Evolutionary conservation across 371 early-diverging fungal species (phyloP), one percentile per base, ranked within the genome.

Genomic region (Chytridiales sp.): DNA sequence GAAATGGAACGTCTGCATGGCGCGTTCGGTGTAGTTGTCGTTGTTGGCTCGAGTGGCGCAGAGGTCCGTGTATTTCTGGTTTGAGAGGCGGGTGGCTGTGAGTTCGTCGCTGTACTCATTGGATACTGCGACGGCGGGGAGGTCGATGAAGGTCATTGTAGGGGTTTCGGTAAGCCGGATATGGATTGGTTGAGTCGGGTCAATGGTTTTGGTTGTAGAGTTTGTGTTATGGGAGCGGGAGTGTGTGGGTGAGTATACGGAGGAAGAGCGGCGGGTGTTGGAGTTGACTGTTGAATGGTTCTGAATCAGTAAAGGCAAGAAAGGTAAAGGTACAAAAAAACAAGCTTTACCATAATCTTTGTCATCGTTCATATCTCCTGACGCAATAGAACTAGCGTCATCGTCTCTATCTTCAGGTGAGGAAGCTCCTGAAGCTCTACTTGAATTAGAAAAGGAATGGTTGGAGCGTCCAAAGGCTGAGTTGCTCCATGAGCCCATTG

Each of bases 1-100:
- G 6, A 59, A 32, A 47, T 67, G 66, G 66, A 74, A 68, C 34
- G 80, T 80, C 48, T 80, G 80, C 67, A 69, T 72, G 8, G 65
- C 63, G 1, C 70, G 49, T 13, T 69, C 67, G 1, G 70, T 68
- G 50, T 66, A 78, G 56, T 80, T 80, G 50, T 78, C 77, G 54
- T 70, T 73, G 61, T 66, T 75, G 3, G 59, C 56, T 29, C 68
- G 46, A 17, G 56, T 44, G 1, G 51, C 47, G 2, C 62, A 42
- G 8, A 73, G 49, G 73, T 76, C 71, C 36, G 67, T 47, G 66
- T 80, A 80, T 55, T 59, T 66, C 31, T 67, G 73, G 48, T 80
- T 80, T 1, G 59, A 48, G 24, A 60, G 62, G 53, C 69, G 68
- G 6, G 72, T 74, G 3, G 50, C 36, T 9, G 69, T 61, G 0